phyloP scores from a whole-genome alignment of 805 yeast species.

The Grigorovia transvaalensis region DNA sequence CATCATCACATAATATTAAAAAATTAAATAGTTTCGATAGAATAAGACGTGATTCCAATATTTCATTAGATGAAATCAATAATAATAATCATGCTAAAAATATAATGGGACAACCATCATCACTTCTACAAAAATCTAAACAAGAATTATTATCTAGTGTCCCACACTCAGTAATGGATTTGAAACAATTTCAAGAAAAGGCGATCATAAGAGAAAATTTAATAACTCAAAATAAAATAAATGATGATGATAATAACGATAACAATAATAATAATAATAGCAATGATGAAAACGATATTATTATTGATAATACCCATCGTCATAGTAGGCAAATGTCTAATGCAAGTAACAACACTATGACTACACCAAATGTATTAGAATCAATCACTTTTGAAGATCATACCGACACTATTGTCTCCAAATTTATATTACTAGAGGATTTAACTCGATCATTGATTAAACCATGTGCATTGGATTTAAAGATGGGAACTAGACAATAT shows the following conservation, averaged over 20 bases:
- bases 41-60: conserved; percentile 14
- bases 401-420: conserved; percentile 26
- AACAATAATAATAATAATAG: background rate
- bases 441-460: conserved; percentile 68
- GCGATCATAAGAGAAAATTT: conserved; percentile 16
- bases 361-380: conserved; percentile 2
- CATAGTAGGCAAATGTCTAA: no score
- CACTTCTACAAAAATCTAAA: conserved; percentile 15
- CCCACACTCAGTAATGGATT: conserved; percentile 25
- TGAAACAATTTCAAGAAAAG: conserved; percentile 22
- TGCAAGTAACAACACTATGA: no score
- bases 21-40: background rate
- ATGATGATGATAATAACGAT: background rate
- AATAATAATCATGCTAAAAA: background rate
- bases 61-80: conserved; percentile 11
- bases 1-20: conserved; percentile 3
- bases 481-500: conserved; percentile 97
- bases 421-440: conserved; percentile 84
- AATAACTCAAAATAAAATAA: background rate
- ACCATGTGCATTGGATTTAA: conserved; percentile 89
- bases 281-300: background rate
- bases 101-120: conserved; percentile 4
- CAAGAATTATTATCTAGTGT: conserved; percentile 21
- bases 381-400: conserved; percentile 10
- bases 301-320: background rate